Evolutionary conservation across 1,139 yeast genomes (phyloP).

Genomic region (Pichia sp.): DNA sequence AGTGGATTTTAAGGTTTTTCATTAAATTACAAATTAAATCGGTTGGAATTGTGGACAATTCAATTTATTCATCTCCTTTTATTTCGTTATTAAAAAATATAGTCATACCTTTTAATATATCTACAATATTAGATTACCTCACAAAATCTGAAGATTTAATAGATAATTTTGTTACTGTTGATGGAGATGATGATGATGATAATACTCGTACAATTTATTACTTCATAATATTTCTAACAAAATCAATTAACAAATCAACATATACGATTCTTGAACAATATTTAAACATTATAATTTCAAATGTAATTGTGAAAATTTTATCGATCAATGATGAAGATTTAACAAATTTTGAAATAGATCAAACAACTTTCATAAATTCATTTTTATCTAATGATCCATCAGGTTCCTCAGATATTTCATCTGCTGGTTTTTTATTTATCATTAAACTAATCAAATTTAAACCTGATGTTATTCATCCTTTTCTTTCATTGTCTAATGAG

Average conservation of each 20-base stretch:
- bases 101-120: slow-evolving; percentile 2
- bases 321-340: slow-evolving; percentile 49
- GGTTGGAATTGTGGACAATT: not conserved
- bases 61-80: not conserved
- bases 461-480: not conserved
- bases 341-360: slow-evolving; percentile 64
- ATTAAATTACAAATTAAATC: slow-evolving; percentile 8
- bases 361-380: slow-evolving; percentile 72
- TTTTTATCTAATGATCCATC: slow-evolving; percentile 45
- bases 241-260: slow-evolving; percentile 31
- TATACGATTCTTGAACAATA: slow-evolving; percentile 47
- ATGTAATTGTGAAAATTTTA: slow-evolving; percentile 58
- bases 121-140: not conserved
- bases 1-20: slow-evolving; percentile 12
- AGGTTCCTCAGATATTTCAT: not conserved
- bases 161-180: not conserved
- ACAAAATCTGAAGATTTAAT: not conserved
- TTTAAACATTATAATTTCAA: slow-evolving; percentile 51
- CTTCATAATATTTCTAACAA: slow-evolving; percentile 3
- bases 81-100: not conserved
- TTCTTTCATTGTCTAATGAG: slow-evolving; percentile 4
- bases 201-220: slow-evolving; percentile 4
- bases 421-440: slow-evolving; percentile 2
- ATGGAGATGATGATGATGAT: not conserved
- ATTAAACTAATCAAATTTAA: slow-evolving; percentile 1